Evolutionary conservation across 768 basidiomycete species (phyloP), one percentile per base, ranked within the genome.

Genomic region (Trametopsis cervina): DNA sequence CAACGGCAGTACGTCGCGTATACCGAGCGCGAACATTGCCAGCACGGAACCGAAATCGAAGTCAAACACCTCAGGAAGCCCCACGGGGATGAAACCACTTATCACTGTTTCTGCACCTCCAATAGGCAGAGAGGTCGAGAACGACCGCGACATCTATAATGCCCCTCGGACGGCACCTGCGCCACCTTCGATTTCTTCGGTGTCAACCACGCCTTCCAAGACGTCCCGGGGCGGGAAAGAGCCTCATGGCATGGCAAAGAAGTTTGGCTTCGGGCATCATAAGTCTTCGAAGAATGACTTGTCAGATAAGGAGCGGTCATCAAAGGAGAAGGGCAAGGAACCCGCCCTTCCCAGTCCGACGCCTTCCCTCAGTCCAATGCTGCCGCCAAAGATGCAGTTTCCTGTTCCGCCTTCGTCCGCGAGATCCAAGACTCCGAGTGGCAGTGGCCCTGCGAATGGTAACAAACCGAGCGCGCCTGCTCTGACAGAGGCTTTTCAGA

Each of bases 91-190:
- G 23, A 40, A 51, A n/a, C 61, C 59, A 2, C 56, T 57, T 29
- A 63, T 63, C 50, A 63, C 61, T 2, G 55, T 63, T 11, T 63
- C 61, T 12, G 51, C 56, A 4, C 59, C 61, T 22, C 58, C 58
- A 15, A 7, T 15, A 6, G 51, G 40, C 29, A 50, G 39, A 18
- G 39, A 35, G 4, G 40, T 11, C 3, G 45, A 50, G 3, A 45
- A 51, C 18, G 44, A 51, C 21, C 26, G 20, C 26, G 42, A 54
- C 15, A 26, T 21, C 6, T 49, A 38, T 24, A 51, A 40, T 12
- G 25, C 40, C 0, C 50, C 53, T 13, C 47, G 47, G 10, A 35
- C 40, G 13, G 38, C 43, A n/a, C 47, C 53, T 17, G 26, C 41
- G 4, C 48, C 54, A 5, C 47, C 51, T 4, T 20, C 46, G 12